Evolutionary conservation across 306 rosid species (phyloP).

Genomic region (Dicorynia guianensis): DNA sequence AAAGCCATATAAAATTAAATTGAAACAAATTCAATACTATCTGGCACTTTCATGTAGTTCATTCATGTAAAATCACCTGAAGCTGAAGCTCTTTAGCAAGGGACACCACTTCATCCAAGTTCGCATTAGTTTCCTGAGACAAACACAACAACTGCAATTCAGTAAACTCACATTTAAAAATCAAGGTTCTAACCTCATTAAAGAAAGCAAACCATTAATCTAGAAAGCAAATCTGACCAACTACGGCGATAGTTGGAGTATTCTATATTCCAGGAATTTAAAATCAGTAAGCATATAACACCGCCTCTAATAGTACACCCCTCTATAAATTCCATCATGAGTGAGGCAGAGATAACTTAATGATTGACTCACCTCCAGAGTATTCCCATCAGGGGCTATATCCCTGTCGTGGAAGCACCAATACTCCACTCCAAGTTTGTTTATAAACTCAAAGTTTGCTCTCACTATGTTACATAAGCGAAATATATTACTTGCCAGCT

Average conservation of each 20-base stretch:
- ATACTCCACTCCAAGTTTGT: conserved; percentile 82
- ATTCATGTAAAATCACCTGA: conserved; percentile 59
- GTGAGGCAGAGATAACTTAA: neutral
- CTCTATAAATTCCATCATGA: neutral
- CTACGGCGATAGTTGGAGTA: neutral
- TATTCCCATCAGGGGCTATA: conserved; percentile 84
- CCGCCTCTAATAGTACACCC: conserved; percentile 5
- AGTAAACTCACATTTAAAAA: conserved; percentile 21
- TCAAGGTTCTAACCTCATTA: neutral
- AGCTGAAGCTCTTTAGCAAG: conserved; percentile 90
- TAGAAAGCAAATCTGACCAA: neutral
- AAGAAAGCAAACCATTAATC: conserved; percentile 23
- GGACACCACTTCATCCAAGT: conserved; percentile 92
- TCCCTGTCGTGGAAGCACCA: conserved; percentile 99
- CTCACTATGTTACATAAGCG: conserved; percentile 62
- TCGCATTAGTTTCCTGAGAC: conserved; percentile 79
- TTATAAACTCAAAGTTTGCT: conserved; percentile 90
- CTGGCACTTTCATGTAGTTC: neutral
- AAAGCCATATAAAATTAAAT: neutral
- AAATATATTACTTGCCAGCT: conserved; percentile 21
- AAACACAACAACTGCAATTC: conserved; percentile 30
- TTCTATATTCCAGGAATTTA: neutral
- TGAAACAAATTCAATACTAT: too few species aligned
- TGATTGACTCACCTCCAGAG: conserved; percentile 65
- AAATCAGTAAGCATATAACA: conserved; percentile 29